phyloP scores from a whole-genome alignment of 768 basidiomycete genomes.

The Lentinula guzmanii region DNA sequence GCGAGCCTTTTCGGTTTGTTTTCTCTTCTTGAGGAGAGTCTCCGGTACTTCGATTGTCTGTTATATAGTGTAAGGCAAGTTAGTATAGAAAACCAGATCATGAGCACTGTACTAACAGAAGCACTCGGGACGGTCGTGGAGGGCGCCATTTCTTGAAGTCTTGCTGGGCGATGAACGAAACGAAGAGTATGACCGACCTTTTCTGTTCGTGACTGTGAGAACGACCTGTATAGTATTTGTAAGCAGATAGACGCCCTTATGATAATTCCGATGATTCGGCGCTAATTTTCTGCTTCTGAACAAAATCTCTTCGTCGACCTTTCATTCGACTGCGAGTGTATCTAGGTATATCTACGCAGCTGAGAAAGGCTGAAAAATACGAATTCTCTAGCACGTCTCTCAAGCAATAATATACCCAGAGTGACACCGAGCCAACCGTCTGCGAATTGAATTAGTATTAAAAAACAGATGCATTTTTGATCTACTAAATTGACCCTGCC shows the following conservation, averaged over 20 bases:
- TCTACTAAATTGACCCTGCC: too few relatives aligned
- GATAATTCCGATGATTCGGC: not conserved
- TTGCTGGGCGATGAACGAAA: constrained; percentile 26
- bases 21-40: constrained; percentile 99
- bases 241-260: not conserved
- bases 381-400: too few relatives aligned
- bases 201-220: not conserved
- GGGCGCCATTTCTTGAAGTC: constrained; percentile 42
- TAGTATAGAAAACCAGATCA: constrained; percentile 18
- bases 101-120: constrained; percentile 37
- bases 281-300: not conserved
- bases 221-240: not conserved
- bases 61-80: not conserved
- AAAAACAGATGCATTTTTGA: too few relatives aligned
- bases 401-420: too few relatives aligned
- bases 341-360: too few relatives aligned
- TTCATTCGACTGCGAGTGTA: not conserved
- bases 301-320: not conserved
- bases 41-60: constrained; percentile 96
- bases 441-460: not conserved
- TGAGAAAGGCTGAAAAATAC: too few relatives aligned
- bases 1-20: constrained; percentile 93
- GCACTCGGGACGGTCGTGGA: constrained; percentile 55
- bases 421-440: not conserved
- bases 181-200: not conserved